Percentiles rank a stretch among this genome's conserved stretches.
Conservation (phyloP, 1,284 basidiomycete species). For the Vanrija pseudolonga region DNA sequence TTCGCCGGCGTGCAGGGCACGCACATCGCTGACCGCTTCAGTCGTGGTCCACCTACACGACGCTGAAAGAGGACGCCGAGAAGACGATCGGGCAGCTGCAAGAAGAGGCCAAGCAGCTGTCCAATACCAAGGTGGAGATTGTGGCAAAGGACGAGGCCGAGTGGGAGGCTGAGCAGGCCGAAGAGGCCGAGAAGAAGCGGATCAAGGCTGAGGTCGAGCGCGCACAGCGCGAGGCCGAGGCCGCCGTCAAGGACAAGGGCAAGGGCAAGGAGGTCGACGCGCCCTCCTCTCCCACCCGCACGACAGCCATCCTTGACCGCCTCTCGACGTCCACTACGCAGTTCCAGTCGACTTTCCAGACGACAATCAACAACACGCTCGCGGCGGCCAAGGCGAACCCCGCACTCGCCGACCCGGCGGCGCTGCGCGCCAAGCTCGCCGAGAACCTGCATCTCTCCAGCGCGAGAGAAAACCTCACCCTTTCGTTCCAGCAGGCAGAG, state of each 20-base stretch:
- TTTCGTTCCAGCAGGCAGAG: constrained; percentile 65
- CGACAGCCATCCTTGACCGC: constrained; percentile 25
- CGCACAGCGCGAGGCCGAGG: background rate
- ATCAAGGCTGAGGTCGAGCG: constrained; percentile 1
- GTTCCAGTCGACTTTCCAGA: constrained; percentile 52
- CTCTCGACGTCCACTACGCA: constrained; percentile 35
- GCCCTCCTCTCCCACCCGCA: background rate
- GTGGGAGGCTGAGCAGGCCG: constrained; percentile 27
- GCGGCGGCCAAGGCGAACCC: constrained; percentile 58
- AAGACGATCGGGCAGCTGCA: constrained; percentile 77
- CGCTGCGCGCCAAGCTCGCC: constrained; percentile 60
- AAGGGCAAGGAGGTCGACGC: constrained; percentile 18
- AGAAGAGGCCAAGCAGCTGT: constrained; percentile 60
- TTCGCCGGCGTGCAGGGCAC: background rate
- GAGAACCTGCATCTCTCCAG: constrained; percentile 59
- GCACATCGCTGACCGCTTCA: constrained; percentile 40
- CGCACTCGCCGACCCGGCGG: constrained; percentile 38
- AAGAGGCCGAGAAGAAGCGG: constrained; percentile 20
- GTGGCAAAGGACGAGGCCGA: constrained; percentile 35
- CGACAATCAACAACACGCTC: constrained; percentile 57
- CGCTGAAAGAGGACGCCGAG: constrained; percentile 70
- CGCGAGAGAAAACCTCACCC: constrained; percentile 42
- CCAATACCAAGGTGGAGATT: constrained; percentile 44
- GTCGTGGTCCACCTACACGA: constrained; percentile 70
- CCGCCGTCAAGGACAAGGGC: constrained; percentile 29